phyloP scores from a whole-genome alignment of 106 monocot genomes.

The Phalaenopsis equestris region DNA sequence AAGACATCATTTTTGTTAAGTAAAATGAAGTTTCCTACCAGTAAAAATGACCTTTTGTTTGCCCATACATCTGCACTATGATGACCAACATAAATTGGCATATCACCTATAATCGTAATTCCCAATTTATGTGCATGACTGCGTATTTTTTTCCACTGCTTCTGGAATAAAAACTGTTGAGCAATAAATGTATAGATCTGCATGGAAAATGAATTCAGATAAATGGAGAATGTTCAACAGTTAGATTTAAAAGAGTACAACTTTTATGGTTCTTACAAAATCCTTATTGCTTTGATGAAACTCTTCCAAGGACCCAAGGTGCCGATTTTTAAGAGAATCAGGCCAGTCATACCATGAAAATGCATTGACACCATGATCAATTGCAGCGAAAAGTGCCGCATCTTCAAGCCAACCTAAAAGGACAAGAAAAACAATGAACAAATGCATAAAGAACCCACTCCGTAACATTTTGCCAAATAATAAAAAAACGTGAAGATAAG shows the following conservation, averaged over 20 bases:
- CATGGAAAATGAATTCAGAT: constrained; percentile 14
- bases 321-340: constrained; percentile 80
- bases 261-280: constrained; percentile 46
- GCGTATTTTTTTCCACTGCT: constrained; percentile 80
- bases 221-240: not conserved
- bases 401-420: constrained; percentile 93
- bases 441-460: not conserved
- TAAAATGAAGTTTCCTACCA: constrained; percentile 36
- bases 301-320: constrained; percentile 79
- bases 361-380: constrained; percentile 49
- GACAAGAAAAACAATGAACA: not conserved
- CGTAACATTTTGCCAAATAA: not conserved
- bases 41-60: constrained; percentile 78
- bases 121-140: constrained; percentile 57
- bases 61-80: constrained; percentile 99
- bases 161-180: constrained; percentile 94
- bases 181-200: constrained; percentile 87
- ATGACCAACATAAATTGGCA: constrained; percentile 99
- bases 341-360: constrained; percentile 94
- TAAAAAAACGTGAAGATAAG: not conserved
- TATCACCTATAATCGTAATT: constrained; percentile 92
- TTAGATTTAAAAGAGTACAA: not conserved
- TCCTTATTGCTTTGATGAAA: constrained; percentile 56
- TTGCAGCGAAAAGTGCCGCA: constrained; percentile 98
- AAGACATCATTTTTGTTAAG: not conserved